A percentile compares a stretch with the other conserved stretches of the same genome.
These are phyloP conservation scores for Globisporangium apiculatum DNA, from an alignment of 352 stramenopile genomes.

Conservation along the genomic window DNA sequence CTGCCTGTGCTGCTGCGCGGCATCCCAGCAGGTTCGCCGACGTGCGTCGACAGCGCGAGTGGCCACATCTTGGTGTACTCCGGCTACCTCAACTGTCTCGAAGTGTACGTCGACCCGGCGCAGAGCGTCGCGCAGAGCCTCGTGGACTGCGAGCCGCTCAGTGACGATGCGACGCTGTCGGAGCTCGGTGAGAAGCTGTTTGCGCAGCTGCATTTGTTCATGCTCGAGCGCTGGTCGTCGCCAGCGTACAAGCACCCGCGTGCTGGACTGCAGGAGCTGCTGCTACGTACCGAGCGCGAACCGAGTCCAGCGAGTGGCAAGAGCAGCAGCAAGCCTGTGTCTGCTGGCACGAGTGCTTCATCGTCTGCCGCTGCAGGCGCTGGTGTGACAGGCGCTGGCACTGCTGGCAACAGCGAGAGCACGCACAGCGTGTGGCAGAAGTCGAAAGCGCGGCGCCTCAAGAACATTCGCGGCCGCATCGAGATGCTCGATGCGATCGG, in stretches of 20 bases:
- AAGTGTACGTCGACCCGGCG: conserved; percentile 35
- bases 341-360: background rate
- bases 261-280: conserved; percentile 42
- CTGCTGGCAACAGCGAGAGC: background rate
- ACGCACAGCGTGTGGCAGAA: conserved; percentile 19
- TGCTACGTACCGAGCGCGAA: conserved; percentile 32
- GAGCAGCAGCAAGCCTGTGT: background rate
- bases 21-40: conserved; percentile 54
- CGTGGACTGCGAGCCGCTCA: conserved; percentile 1
- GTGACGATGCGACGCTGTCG: conserved; percentile 10
- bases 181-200: conserved; percentile 27
- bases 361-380: no score
- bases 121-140: conserved; percentile 3
- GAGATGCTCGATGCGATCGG: conserved; percentile 29
- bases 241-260: conserved; percentile 37
- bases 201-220: conserved; percentile 23
- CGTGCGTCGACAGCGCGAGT: conserved; percentile 36
- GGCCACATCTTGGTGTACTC: conserved; percentile 63
- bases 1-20: conserved; percentile 45
- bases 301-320: conserved; percentile 3
- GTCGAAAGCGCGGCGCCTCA: conserved; percentile 39
- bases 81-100: conserved; percentile 58
- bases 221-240: conserved; percentile 29
- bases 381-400: background rate
- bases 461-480: conserved; percentile 48